Conservation (phyloP, 805 yeast species). For the Hanseniaspora singularis region DNA sequence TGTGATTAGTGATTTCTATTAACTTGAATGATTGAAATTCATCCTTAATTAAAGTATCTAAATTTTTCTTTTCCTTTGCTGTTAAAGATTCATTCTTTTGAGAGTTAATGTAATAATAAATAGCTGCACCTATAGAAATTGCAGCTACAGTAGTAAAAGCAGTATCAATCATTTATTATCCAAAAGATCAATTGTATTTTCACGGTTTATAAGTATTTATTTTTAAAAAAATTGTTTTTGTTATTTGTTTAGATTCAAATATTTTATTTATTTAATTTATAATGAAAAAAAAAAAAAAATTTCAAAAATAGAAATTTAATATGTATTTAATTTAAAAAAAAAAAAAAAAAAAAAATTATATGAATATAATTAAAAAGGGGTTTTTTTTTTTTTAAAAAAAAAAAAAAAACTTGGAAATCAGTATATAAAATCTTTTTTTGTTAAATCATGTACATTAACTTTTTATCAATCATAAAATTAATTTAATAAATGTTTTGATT, state of each 20-base stretch:
- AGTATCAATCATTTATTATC: too few species aligned
- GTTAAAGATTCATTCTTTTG: conserved; percentile 21
- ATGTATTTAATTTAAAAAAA: background rate
- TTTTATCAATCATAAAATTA: too few species aligned
- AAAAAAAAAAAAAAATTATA: conserved; percentile 1
- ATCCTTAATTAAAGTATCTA: conserved; percentile 39
- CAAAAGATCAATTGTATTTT: too few species aligned
- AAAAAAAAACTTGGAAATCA: background rate
- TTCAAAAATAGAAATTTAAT: background rate
- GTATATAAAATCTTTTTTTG: too few species aligned
- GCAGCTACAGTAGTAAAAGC: too few species aligned
- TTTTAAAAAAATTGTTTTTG: background rate
- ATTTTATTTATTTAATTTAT: too few species aligned
- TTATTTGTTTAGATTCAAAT: background rate
- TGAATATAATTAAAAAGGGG: too few species aligned
- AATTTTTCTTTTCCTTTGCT: too few species aligned
- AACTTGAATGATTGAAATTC: conserved; percentile 69
- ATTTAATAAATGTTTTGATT: too few species aligned
- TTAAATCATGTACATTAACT: background rate
- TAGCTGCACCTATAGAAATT: conserved; percentile 18
- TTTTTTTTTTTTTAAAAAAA: too few species aligned
- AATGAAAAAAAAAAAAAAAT: background rate
- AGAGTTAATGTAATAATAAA: conserved; percentile 17
- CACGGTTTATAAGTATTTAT: background rate
- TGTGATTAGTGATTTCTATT: conserved; percentile 58